phyloP scores from a whole-genome alignment of 139 green algal genomes.

The Chlorella sp. region DNA sequence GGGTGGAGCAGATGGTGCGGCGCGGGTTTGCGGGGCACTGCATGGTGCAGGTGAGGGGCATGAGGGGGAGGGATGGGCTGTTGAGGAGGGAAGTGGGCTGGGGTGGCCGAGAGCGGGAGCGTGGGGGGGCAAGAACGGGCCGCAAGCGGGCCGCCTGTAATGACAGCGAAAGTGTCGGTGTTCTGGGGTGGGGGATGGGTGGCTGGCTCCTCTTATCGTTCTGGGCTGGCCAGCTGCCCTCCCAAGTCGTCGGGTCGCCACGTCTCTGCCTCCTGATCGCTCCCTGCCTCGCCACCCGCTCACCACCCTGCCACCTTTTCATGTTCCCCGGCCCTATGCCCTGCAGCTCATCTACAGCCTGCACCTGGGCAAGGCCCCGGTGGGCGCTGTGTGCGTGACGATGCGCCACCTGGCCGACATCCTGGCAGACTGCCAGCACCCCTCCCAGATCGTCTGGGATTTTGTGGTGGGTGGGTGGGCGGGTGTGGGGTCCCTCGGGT shows the following conservation, averaged over 20 bases:
- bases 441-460: neutral
- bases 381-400: neutral
- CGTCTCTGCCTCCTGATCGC: no score
- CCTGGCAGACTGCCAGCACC: neutral
- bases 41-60: slow-evolving; percentile 4
- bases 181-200: neutral
- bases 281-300: neutral
- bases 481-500: neutral
- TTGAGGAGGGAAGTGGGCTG: no score
- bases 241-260: no score
- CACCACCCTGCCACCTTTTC: neutral
- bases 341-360: neutral
- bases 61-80: neutral
- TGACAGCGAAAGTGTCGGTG: neutral
- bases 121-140: neutral
- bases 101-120: no score
- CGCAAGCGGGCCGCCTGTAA: neutral
- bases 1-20: slow-evolving; percentile 26
- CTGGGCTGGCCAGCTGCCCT: no score
- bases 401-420: neutral
- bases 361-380: neutral
- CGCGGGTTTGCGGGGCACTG: slow-evolving; percentile 10
- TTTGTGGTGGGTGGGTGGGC: neutral
- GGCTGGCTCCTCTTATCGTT: neutral
- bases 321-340: neutral